A percentile compares a stretch with the other conserved stretches of the same genome.
phyloP scores from a whole-genome alignment of 306 rosid genomes.

The Leucaena leucocephala region DNA sequence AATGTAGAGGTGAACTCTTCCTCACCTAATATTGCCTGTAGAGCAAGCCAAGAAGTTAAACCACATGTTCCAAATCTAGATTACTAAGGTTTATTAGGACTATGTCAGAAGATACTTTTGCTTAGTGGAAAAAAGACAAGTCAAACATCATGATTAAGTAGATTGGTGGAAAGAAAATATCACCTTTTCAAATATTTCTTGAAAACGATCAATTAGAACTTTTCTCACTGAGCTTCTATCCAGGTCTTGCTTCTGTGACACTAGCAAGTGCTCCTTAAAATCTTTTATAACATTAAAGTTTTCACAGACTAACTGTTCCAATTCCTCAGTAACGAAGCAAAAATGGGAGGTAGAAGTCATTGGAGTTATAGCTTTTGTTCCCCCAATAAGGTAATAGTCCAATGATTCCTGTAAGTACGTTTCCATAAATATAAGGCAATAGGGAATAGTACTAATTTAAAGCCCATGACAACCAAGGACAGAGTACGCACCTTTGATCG shows the following conservation, averaged over 20 bases:
- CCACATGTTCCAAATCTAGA: slow-evolving; percentile 13
- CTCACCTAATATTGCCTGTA: slow-evolving; percentile 64
- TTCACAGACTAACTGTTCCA: slow-evolving; percentile 58
- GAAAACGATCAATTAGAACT: slow-evolving; percentile 60
- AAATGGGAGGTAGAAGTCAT: slow-evolving; percentile 37
- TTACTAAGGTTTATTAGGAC: not conserved
- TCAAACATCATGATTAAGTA: not conserved
- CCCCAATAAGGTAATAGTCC: slow-evolving; percentile 67
- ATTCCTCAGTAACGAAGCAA: slow-evolving; percentile 59
- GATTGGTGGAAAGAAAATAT: not conserved
- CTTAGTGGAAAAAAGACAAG: not conserved
- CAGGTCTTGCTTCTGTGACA: slow-evolving; percentile 34
- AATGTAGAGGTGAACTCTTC: slow-evolving; percentile 51
- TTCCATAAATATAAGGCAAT: slow-evolving; percentile 30
- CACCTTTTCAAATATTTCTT: slow-evolving; percentile 69
- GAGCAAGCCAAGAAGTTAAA: slow-evolving; percentile 16
- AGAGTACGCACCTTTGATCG: slow-evolving; percentile 67
- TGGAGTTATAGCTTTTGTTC: slow-evolving; percentile 47
- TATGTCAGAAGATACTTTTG: not conserved
- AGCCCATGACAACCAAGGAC: slow-evolving; percentile 29
- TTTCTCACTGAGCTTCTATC: slow-evolving; percentile 56
- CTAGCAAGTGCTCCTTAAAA: slow-evolving; percentile 54
- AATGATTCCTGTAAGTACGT: slow-evolving; percentile 64
- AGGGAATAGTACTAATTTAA: slow-evolving; percentile 23
- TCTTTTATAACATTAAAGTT: slow-evolving; percentile 59